Conservation (phyloP, 495 filamentous ascomycete species). For the Bacidia rubella region DNA sequence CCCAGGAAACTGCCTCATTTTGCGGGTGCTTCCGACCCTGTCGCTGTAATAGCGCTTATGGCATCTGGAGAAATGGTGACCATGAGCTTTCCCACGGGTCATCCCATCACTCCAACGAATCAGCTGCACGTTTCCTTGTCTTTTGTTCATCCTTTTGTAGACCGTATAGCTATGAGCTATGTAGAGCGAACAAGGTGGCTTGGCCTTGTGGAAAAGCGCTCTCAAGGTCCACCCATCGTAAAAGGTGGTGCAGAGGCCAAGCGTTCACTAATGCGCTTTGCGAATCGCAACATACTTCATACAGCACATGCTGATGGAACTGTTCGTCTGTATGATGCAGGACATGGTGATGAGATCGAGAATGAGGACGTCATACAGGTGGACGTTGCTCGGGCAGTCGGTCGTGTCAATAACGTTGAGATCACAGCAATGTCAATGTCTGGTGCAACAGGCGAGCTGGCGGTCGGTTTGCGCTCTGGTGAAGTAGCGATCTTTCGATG, state of each 20-base stretch:
- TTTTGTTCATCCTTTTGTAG: constrained; percentile 80
- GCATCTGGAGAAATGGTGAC: constrained; percentile 79
- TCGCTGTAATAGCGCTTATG: constrained; percentile 65
- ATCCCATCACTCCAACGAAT: constrained; percentile 81
- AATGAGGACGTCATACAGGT: constrained; percentile 71
- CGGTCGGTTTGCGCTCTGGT: constrained; percentile 63
- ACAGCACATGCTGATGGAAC: constrained; percentile 81
- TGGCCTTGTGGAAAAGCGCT: constrained; percentile 66
- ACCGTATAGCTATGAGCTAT: constrained; percentile 47
- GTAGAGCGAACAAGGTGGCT: constrained; percentile 74
- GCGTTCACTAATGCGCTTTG: constrained; percentile 57
- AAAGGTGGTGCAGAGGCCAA: constrained; percentile 59
- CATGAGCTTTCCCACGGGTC: constrained; percentile 79
- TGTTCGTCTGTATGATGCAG: constrained; percentile 77
- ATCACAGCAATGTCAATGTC: constrained; percentile 64
- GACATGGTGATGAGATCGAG: constrained; percentile 84
- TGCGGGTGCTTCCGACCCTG: constrained; percentile 75
- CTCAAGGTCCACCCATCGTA: constrained; percentile 58
- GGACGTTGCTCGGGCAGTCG: constrained; percentile 72
- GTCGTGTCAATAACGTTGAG: constrained; percentile 61
- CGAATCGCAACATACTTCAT: constrained; percentile 66
- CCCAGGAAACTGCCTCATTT: constrained; percentile 74
- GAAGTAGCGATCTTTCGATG: constrained; percentile 82
- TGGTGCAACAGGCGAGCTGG: constrained; percentile 67
- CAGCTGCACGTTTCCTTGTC: constrained; percentile 72